phyloP scores from a whole-genome alignment of 2,329 filamentous ascomycete species.

The Lachnellula arida region DNA sequence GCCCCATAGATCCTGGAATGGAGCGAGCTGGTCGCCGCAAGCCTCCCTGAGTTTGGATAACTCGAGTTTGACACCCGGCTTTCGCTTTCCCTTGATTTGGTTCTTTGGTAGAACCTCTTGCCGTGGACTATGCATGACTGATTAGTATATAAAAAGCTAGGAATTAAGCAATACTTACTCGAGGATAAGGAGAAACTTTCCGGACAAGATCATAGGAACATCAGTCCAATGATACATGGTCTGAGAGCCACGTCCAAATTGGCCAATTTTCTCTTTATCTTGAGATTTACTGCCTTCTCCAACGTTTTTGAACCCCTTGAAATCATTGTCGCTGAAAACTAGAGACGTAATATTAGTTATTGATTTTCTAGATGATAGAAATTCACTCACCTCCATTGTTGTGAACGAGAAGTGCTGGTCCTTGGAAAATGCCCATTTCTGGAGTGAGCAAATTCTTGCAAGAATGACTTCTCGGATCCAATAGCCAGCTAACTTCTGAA shows the following conservation, averaged over 20 bases:
- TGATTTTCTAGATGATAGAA: not conserved
- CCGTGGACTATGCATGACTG: constrained; percentile 18
- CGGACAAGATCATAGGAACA: constrained; percentile 32
- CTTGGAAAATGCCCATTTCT: constrained; percentile 26
- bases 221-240: constrained; percentile 37
- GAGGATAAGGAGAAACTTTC: constrained; percentile 31
- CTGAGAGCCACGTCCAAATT: constrained; percentile 34
- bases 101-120: constrained; percentile 22
- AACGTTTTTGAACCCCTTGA: constrained; percentile 31
- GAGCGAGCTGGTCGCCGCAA: constrained; percentile 19
- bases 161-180: constrained; percentile 24
- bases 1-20: constrained; percentile 24
- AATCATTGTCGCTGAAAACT: constrained; percentile 31
- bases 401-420: constrained; percentile 30
- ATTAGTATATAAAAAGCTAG: not conserved
- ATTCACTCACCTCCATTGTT: constrained; percentile 30
- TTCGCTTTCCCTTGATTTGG: constrained; percentile 15
- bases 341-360: not conserved
- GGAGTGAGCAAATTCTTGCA: constrained; percentile 20
- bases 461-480: constrained; percentile 26
- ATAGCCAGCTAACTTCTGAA: constrained; percentile 28
- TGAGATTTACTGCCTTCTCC: constrained; percentile 32
- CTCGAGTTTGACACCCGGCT: constrained; percentile 19
- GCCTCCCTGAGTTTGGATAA: constrained; percentile 19
- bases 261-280: constrained; percentile 29